A percentile compares a stretch with the other conserved stretches of the same genome.
These are phyloP conservation scores for Cicer cuneatum DNA, from an alignment of 306 rosid genomes.

Conservation along the genomic window DNA sequence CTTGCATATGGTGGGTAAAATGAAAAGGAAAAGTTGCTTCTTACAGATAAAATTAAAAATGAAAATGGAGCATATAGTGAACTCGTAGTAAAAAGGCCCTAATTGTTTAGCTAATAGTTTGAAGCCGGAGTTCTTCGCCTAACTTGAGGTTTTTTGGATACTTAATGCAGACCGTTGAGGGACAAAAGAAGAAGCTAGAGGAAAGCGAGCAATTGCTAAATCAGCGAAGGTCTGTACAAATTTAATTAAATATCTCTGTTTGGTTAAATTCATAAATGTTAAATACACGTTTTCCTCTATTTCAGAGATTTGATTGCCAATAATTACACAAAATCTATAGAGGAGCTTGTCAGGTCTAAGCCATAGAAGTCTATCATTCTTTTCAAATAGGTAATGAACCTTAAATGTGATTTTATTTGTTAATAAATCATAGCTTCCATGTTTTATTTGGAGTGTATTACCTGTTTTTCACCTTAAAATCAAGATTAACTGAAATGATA, in stretches of 20 bases:
- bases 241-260: constrained; percentile 22
- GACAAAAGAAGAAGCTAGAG: constrained; percentile 80
- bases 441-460: constrained; percentile 3
- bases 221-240: constrained; percentile 67
- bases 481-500: constrained; percentile 17
- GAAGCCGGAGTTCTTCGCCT: constrained; percentile 22
- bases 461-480: background rate
- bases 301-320: constrained; percentile 75
- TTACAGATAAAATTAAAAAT: too few relatives aligned
- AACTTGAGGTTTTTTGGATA: constrained; percentile 42
- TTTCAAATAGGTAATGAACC: constrained; percentile 40
- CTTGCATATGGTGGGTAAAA: too few relatives aligned
- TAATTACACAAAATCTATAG: constrained; percentile 71
- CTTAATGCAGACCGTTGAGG: constrained; percentile 81
- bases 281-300: constrained; percentile 15
- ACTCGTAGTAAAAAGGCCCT: background rate
- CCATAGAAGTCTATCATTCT: constrained; percentile 46
- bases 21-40: too few relatives aligned
- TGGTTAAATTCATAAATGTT: constrained; percentile 28
- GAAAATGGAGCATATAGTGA: too few relatives aligned
- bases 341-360: constrained; percentile 73
- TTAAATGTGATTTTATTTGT: constrained; percentile 20
- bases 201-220: constrained; percentile 78
- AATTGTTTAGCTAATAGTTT: constrained; percentile 15
- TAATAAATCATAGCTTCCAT: constrained; percentile 10